Evolutionary conservation across 208 protist genomes (phyloP), one percentile per base, ranked within the genome.

Genomic region (Leptomonas pyrrhocoris): DNA sequence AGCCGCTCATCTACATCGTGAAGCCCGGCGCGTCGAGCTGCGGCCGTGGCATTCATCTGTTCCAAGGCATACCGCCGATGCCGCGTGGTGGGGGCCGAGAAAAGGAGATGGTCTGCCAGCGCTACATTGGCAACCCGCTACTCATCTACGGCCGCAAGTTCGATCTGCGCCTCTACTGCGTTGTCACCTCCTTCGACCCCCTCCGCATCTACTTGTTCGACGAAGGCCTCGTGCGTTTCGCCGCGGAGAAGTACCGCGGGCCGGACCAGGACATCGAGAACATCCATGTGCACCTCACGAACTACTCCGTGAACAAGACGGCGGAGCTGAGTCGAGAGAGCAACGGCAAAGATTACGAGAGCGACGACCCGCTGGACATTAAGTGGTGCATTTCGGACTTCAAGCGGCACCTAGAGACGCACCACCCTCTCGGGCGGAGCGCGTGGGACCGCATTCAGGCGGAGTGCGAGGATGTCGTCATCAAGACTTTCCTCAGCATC

Each of bases 251-350:
- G 64, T 99, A 99, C 81, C 69, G 80, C 2, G 90, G 89, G 54
- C 84, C 89, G 7, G 79, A 83, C 31, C 80, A 86, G 58, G 85
- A 91, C 72, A 66, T 97, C 48, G 85, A 88, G 18, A 95, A 94
- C 83, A 84, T 90, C 62, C 96, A 94, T 54, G 92, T 94, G 68
- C 98, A 99, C 68, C 84, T 99, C 38, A 99, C 98, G 40, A 99
- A 99, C 85, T 98, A 98, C 75, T 93, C 96, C 19, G 88, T 99
- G 31, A 98, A 98, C 83, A 99, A 99, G 67, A 94, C 89, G 18
- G 88, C 88, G 45, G 85, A 92, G 62, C 76, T 94, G 57, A 86
- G 73, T 40, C 57, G 79, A 23, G 79, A 80, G 27, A 94, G 81
- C 58, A 72, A 72, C 60, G 87, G 82, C n/a, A 89, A 89, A 49